Percentiles rank a stretch among this genome's conserved stretches.
Evolutionary conservation across 208 protist species (phyloP).

Genomic region (Leishmania tarentolae): DNA sequence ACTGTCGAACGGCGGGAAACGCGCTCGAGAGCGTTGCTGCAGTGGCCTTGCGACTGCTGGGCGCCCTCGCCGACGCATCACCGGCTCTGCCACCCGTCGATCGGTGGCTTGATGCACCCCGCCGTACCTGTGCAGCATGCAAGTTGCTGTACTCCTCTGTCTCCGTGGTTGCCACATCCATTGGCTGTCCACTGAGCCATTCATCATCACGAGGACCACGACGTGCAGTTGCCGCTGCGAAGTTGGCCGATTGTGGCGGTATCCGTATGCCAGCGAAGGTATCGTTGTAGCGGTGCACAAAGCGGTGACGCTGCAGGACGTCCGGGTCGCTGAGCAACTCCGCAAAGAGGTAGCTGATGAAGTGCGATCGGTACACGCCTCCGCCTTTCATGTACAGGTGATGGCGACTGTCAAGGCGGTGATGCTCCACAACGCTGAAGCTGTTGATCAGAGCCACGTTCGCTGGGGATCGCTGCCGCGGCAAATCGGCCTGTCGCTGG

Average conservation of each 20-base stretch:
- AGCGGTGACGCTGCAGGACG: constrained; percentile 41
- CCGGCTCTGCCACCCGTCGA: neutral
- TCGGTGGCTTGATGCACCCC: neutral
- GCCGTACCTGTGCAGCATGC: constrained; percentile 9
- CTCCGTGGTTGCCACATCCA: neutral
- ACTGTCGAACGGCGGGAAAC: constrained; percentile 63
- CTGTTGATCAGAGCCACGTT: constrained; percentile 84
- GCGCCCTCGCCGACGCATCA: neutral
- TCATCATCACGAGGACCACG: neutral
- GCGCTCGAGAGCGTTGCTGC: neutral
- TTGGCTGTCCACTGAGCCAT: neutral
- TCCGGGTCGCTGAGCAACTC: constrained; percentile 45
- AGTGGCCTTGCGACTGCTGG: neutral
- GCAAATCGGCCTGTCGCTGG: constrained; percentile 1
- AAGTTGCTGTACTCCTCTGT: constrained; percentile 13
- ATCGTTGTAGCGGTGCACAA: constrained; percentile 77
- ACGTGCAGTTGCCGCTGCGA: neutral
- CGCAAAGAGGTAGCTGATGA: constrained; percentile 78
- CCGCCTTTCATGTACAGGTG: constrained; percentile 75
- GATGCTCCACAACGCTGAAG: constrained; percentile 87
- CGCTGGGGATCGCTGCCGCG: constrained; percentile 35
- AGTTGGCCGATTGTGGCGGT: constrained; percentile 37
- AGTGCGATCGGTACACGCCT: constrained; percentile 82
- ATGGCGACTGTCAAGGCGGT: constrained; percentile 75
- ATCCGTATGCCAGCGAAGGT: constrained; percentile 71